Evolutionary conservation across 1,139 yeast genomes (phyloP).

Genomic region (Suhomyces yuchorum): DNA sequence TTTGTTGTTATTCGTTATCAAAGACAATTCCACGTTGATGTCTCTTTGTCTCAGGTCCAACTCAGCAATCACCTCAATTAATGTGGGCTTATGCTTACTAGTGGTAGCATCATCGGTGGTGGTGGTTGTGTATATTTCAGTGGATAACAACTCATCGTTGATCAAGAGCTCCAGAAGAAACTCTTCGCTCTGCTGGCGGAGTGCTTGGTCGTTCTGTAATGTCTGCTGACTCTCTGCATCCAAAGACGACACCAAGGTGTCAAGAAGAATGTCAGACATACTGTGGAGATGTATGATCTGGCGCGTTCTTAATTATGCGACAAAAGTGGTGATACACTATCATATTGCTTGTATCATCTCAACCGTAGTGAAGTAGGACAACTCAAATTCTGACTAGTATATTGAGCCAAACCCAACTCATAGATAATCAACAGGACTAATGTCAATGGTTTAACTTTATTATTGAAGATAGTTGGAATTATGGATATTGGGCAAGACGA

Average conservation of each 20-base stretch:
- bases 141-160: slow-evolving; percentile 45
- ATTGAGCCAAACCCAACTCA: too few relatives aligned
- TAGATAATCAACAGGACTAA: too few relatives aligned
- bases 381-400: too few relatives aligned
- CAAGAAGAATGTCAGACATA: slow-evolving; percentile 27
- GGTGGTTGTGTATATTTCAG: slow-evolving; percentile 42
- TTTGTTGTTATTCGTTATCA: slow-evolving; percentile 39
- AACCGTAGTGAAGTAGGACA: too few relatives aligned
- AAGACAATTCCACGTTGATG: slow-evolving; percentile 34
- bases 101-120: slow-evolving; percentile 16
- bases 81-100: slow-evolving; percentile 25
- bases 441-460: too few relatives aligned
- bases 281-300: neutral
- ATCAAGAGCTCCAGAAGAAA: slow-evolving; percentile 33
- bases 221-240: slow-evolving; percentile 18
- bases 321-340: neutral
- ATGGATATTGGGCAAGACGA: too few relatives aligned
- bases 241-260: slow-evolving; percentile 22
- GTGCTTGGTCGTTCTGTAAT: slow-evolving; percentile 16
- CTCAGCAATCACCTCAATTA: slow-evolving; percentile 51
- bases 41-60: slow-evolving; percentile 39
- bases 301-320: slow-evolving; percentile 1
- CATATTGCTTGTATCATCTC: too few relatives aligned
- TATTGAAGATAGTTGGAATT: too few relatives aligned
- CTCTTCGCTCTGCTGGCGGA: slow-evolving; percentile 17